These are phyloP conservation scores for Lasiosphaeria miniovina DNA, from an alignment of 495 filamentous ascomycete species.

Conservation along the genomic window DNA sequence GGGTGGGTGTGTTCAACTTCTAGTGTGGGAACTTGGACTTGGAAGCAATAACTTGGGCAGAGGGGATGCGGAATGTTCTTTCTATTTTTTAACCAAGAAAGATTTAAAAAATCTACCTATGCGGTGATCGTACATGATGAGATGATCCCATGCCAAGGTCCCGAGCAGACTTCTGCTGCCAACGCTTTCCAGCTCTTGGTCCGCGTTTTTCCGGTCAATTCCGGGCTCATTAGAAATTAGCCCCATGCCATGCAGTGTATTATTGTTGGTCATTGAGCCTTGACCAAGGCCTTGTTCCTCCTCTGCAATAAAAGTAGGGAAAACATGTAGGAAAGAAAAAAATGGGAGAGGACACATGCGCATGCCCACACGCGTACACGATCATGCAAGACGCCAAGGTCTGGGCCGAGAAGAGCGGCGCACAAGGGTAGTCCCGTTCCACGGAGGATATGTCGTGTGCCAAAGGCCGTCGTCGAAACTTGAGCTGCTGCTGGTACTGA, in stretches of 20 bases:
- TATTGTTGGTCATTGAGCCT: slow-evolving; percentile 8
- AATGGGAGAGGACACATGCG: too few relatives aligned
- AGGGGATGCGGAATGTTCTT: too few relatives aligned
- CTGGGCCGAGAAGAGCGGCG: slow-evolving; percentile 15
- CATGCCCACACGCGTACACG: not conserved
- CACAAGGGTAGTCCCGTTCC: slow-evolving; percentile 34
- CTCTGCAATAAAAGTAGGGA: not conserved
- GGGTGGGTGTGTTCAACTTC: too few relatives aligned
- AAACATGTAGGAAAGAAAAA: too few relatives aligned
- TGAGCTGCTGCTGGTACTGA: slow-evolving; percentile 13
- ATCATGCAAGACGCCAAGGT: slow-evolving; percentile 3
- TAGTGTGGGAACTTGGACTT: too few relatives aligned
- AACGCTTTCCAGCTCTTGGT: slow-evolving; percentile 33
- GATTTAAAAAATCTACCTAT: too few relatives aligned
- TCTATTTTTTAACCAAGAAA: too few relatives aligned
- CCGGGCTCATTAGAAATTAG: not conserved
- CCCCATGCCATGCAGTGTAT: slow-evolving; percentile 6
- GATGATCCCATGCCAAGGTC: too few relatives aligned
- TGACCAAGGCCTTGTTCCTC: not conserved
- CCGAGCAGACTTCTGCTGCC: not conserved
- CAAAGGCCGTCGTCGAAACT: slow-evolving; percentile 34
- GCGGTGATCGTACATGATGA: too few relatives aligned
- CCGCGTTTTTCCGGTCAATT: slow-evolving; percentile 11
- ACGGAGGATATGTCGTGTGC: slow-evolving; percentile 41
- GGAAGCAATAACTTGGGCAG: too few relatives aligned